phyloP scores from a whole-genome alignment of 352 stramenopile genomes.

The Phytophthora niederhauseri region DNA sequence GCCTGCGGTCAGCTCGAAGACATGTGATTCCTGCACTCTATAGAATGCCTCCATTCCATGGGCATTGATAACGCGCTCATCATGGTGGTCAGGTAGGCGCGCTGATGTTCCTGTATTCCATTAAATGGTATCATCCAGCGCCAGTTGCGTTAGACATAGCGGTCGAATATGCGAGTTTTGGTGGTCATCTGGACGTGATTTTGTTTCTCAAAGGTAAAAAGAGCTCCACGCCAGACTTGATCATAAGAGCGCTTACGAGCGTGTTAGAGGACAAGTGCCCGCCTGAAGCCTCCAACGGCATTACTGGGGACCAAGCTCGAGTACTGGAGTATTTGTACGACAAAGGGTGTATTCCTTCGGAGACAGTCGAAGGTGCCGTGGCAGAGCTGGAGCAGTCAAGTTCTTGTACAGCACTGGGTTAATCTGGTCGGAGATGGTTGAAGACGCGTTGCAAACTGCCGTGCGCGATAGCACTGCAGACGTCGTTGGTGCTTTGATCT shows the following conservation, averaged over 20 bases:
- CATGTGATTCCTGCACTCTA: too few species aligned
- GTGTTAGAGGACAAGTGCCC: neutral
- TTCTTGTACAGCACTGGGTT: neutral
- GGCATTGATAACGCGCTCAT: too few species aligned
- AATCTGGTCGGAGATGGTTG: neutral
- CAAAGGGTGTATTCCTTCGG: neutral
- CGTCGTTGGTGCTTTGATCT: neutral
- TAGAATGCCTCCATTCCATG: too few species aligned
- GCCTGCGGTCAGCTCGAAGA: too few species aligned
- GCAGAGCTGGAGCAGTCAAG: neutral
- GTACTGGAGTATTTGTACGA: neutral
- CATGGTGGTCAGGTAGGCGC: too few species aligned
- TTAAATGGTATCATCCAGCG: too few species aligned
- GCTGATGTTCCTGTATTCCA: too few species aligned
- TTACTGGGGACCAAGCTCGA: neutral
- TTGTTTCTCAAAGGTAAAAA: too few species aligned
- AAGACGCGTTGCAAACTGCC: neutral
- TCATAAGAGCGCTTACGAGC: neutral
- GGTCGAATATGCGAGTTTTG: too few species aligned
- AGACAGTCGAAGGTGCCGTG: neutral
- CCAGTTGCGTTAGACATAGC: too few species aligned
- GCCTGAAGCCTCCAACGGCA: neutral
- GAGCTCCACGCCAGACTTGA: too few species aligned
- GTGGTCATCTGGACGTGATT: too few species aligned
- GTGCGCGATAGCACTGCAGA: neutral